Conservation (phyloP, 805 yeast species). For the Hermanozyma aechmeae region DNA sequence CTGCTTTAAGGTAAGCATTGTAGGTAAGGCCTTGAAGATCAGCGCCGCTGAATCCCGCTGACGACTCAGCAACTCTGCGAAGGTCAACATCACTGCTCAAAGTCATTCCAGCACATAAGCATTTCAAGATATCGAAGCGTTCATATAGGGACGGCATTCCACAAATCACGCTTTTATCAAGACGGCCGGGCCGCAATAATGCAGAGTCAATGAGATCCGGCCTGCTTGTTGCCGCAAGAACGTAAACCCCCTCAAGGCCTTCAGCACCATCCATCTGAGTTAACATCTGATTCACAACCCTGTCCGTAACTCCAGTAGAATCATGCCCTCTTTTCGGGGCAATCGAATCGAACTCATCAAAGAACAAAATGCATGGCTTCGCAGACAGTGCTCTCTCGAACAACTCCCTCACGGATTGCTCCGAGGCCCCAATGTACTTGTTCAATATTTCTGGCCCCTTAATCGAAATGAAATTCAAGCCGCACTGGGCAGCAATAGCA, state of each 20-base stretch:
- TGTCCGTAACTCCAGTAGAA: conserved; percentile 94
- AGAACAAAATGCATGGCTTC: conserved; percentile 84
- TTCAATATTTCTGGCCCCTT: conserved; percentile 95
- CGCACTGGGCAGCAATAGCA: conserved; percentile 90
- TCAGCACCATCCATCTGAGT: conserved; percentile 99
- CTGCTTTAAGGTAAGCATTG: conserved; percentile 84
- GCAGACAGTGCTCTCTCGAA: conserved; percentile 94
- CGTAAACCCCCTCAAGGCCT: conserved; percentile 93
- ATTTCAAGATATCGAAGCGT: conserved; percentile 59
- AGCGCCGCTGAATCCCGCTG: conserved; percentile 87
- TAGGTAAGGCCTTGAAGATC: conserved; percentile 89
- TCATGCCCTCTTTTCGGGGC: conserved; percentile 98
- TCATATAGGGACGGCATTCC: conserved; percentile 72
- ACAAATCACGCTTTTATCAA: conserved; percentile 87
- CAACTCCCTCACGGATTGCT: conserved; percentile 85
- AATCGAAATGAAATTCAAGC: conserved; percentile 83
- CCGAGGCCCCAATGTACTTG: conserved; percentile 95
- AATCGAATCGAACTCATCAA: conserved; percentile 94
- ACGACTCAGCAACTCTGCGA: conserved; percentile 41
- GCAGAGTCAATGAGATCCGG: conserved; percentile 97
- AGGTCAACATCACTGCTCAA: conserved; percentile 43
- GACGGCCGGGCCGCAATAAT: conserved; percentile 86
- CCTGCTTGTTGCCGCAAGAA: conserved; percentile 90
- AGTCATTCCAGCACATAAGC: conserved; percentile 54
- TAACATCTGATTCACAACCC: conserved; percentile 93